These are phyloP conservation scores for Naganishia kalamii DNA, from an alignment of 768 basidiomycete species.

Conservation along the genomic window DNA sequence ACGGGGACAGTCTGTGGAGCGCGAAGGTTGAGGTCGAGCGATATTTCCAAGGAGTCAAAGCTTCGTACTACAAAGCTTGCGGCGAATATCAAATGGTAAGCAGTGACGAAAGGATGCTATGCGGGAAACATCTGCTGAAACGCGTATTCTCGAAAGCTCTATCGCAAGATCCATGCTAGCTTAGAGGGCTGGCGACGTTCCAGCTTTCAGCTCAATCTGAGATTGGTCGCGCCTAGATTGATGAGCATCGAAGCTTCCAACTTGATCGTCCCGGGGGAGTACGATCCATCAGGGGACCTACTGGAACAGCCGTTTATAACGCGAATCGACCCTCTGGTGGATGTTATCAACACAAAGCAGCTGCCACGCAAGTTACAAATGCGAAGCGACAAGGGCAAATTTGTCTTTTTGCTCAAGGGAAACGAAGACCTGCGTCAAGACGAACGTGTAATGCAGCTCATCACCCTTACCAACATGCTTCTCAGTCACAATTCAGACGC, in stretches of 20 bases:
- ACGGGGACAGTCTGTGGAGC: constrained; percentile 25
- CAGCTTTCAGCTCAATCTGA: constrained; percentile 35
- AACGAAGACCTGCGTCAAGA: constrained; percentile 37
- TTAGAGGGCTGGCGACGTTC: constrained; percentile 38
- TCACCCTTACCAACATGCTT: constrained; percentile 42
- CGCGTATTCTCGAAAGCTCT: constrained; percentile 24
- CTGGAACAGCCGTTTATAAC: constrained; percentile 42
- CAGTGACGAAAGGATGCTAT: background rate
- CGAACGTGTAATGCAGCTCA: constrained; percentile 46
- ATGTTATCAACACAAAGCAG: constrained; percentile 38
- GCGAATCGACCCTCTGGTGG: constrained; percentile 33
- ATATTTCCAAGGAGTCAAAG: constrained; percentile 17
- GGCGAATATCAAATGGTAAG: constrained; percentile 22
- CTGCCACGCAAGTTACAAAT: constrained; percentile 41
- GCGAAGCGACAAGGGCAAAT: constrained; percentile 29
- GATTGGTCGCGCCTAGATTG: constrained; percentile 36
- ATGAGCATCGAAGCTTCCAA: constrained; percentile 37
- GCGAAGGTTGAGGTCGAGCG: constrained; percentile 19
- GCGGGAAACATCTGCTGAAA: background rate
- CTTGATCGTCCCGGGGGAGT: constrained; percentile 42
- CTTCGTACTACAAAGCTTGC: constrained; percentile 24
- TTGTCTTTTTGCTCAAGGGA: constrained; percentile 45
- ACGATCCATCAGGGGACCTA: background rate
- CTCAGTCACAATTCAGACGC: constrained; percentile 41
- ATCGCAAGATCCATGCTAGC: constrained; percentile 36